Percentiles rank a stretch among this genome's conserved stretches.
Evolutionary conservation across 78 protist species (phyloP).

Genomic region (Dictyostelium purpureum): DNA sequence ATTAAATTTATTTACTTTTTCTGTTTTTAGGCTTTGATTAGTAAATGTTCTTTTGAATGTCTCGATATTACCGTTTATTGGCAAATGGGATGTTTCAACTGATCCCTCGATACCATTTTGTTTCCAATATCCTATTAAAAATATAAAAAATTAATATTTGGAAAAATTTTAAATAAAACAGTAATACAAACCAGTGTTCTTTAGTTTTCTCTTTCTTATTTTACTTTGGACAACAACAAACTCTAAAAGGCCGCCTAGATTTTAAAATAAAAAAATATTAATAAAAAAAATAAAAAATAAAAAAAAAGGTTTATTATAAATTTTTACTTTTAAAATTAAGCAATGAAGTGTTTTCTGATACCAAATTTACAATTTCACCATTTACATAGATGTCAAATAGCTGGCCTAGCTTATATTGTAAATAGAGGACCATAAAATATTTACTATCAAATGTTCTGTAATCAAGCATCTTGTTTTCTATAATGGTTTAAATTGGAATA

Average conservation of each 20-base stretch:
- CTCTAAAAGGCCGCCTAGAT: background rate
- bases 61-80: too few species aligned
- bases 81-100: background rate
- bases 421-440: background rate
- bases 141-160: too few species aligned
- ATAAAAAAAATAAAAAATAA: background rate
- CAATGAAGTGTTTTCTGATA: background rate
- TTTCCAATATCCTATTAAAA: conserved; percentile 12
- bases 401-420: background rate
- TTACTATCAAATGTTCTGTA: background rate
- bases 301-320: background rate
- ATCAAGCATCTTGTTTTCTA: background rate
- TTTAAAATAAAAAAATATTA: background rate
- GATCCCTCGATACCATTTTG: background rate
- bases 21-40: too few species aligned
- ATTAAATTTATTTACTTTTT: too few species aligned
- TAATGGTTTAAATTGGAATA: too few species aligned
- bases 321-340: background rate
- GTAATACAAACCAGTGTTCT: too few species aligned
- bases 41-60: too few species aligned
- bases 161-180: too few species aligned
- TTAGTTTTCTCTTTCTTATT: conserved; percentile 4
- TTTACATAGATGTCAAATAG: background rate
- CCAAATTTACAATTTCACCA: background rate
- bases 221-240: background rate